A percentile compares a stretch with the other conserved stretches of the same genome.
Evolutionary conservation across 345 rosid genomes (phyloP).

Genomic region (Arabis alpina): DNA sequence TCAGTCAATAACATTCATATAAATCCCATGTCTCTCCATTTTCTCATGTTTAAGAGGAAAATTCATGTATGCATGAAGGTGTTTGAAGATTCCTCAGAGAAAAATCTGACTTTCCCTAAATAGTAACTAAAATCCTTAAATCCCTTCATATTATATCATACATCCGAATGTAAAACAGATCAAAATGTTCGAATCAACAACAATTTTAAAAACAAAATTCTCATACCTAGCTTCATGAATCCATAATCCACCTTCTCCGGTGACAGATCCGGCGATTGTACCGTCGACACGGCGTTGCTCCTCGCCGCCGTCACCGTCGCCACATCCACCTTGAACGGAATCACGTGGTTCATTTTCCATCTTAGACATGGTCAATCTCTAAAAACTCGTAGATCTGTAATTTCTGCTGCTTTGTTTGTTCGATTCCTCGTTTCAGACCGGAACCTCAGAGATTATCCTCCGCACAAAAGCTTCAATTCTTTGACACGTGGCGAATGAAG

Average conservation of each 20-base stretch:
- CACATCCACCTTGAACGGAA: conserved; percentile 3
- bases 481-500: conserved; percentile 7
- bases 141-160: not conserved
- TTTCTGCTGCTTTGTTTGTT: not conserved
- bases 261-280: conserved; percentile 43
- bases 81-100: not conserved
- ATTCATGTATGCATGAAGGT: too few species aligned
- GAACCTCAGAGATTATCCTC: conserved; percentile 20
- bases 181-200: conserved; percentile 16
- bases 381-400: not conserved
- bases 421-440: not conserved
- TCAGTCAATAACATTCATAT: too few species aligned
- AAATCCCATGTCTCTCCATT: too few species aligned
- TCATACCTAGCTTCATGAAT: conserved; percentile 42
- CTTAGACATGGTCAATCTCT: conserved; percentile 12
- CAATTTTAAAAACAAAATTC: not conserved
- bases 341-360: conserved; percentile 37
- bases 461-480: not conserved
- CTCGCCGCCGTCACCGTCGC: conserved; percentile 34
- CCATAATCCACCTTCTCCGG: conserved; percentile 33
- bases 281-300: conserved; percentile 28
- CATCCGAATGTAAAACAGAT: not conserved
- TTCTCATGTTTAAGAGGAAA: too few species aligned
- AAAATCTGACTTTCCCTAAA: conserved; percentile 26
- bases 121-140: conserved; percentile 23